Evolutionary conservation across 2,329 filamentous ascomycete genomes (phyloP).

Genomic region (Microdochium paspali): DNA sequence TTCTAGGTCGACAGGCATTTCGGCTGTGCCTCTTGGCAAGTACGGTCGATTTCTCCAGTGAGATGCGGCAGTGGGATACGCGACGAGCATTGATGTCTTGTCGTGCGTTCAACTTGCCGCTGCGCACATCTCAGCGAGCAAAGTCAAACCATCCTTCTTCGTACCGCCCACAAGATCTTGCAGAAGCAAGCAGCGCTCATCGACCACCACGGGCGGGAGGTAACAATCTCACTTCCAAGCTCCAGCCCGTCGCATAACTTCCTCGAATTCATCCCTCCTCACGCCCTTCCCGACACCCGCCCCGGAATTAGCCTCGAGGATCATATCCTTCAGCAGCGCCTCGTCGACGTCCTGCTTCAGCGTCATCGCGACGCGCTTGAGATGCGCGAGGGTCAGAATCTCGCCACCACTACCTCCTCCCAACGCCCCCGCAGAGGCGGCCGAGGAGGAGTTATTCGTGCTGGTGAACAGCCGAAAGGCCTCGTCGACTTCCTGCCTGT

Average conservation of each 20-base stretch:
- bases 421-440: constrained; percentile 6
- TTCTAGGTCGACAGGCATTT: too few species aligned
- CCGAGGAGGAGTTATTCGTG: constrained; percentile 16
- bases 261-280: constrained; percentile 70
- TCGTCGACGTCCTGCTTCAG: constrained; percentile 81
- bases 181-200: too few species aligned
- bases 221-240: constrained; percentile 71
- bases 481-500: constrained; percentile 62
- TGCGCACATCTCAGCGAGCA: too few species aligned
- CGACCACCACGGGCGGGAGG: too few species aligned
- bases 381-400: constrained; percentile 70
- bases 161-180: too few species aligned
- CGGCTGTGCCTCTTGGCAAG: too few species aligned
- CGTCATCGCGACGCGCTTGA: constrained; percentile 69
- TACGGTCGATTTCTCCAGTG: too few species aligned
- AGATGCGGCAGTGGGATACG: too few species aligned
- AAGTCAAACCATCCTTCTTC: too few species aligned
- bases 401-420: constrained; percentile 8
- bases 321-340: constrained; percentile 83
- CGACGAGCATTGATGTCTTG: too few species aligned
- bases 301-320: constrained; percentile 84
- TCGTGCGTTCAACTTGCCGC: too few species aligned
- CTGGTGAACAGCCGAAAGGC: constrained; percentile 76
- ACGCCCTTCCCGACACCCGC: constrained; percentile 63
- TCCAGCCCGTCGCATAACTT: constrained; percentile 75